These are phyloP conservation scores for Oehlia diaphana DNA, from an alignment of 192 early-diverging fungal genomes.

Conservation along the genomic window DNA sequence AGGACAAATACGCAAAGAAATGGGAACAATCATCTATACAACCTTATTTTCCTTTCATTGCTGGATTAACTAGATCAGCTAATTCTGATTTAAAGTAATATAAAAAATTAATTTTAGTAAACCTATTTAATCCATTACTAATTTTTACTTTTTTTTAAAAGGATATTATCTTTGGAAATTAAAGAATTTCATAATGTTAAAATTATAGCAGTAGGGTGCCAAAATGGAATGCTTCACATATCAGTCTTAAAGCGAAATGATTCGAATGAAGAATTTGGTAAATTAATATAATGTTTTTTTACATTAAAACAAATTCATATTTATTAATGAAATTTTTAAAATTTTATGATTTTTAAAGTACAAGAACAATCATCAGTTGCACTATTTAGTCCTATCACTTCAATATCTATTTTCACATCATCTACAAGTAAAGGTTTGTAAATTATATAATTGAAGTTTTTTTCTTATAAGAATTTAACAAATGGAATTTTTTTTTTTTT, in stretches of 20 bases:
- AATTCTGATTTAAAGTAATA: constrained; percentile 1
- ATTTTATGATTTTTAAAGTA: not conserved
- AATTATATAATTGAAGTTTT: not conserved
- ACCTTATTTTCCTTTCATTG: constrained; percentile 15
- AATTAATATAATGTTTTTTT: not conserved
- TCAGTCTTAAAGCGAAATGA: constrained; percentile 6
- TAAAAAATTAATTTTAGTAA: not conserved
- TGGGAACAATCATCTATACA: constrained; percentile 12
- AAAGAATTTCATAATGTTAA: constrained; percentile 5
- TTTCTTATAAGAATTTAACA: not conserved
- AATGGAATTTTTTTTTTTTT: not conserved
- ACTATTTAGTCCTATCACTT: constrained; percentile 17
- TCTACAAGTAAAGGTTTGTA: constrained; percentile 20
- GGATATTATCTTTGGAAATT: constrained; percentile 25
- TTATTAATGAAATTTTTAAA: not conserved
- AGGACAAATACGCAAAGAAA: not conserved
- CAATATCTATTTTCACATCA: constrained; percentile 22
- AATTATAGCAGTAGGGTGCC: constrained; percentile 29
- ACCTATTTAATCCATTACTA: not conserved
- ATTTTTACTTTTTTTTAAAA: not conserved
- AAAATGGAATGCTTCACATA: constrained; percentile 27
- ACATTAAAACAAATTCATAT: not conserved
- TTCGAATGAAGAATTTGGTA: constrained; percentile 3
- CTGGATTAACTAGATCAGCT: not conserved
- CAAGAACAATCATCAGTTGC: constrained; percentile 1